Conservation (phyloP, 2,329 filamentous ascomycete species). For the Clarireedia homoeocarpa region DNA sequence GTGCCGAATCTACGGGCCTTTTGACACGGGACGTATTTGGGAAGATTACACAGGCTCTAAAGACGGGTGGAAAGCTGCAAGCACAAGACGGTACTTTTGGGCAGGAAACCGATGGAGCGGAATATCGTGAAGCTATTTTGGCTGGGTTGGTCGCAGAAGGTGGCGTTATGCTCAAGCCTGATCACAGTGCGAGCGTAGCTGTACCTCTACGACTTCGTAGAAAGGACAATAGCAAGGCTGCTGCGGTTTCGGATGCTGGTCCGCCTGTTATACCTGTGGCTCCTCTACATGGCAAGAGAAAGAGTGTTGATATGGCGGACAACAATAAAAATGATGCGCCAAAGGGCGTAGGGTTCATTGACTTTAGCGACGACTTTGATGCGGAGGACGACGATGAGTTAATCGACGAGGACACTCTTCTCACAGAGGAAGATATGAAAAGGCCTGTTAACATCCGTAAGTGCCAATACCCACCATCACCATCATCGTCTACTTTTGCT, state of each 20-base stretch:
- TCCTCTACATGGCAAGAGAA: conserved; percentile 21
- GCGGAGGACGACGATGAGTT: conserved; percentile 65
- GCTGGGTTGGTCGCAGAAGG: conserved; percentile 62
- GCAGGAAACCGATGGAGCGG: conserved; percentile 33
- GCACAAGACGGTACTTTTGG: conserved; percentile 60
- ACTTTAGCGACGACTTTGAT: conserved; percentile 45
- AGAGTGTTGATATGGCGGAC: conserved; percentile 20
- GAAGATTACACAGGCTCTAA: conserved; percentile 62
- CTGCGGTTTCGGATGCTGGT: conserved; percentile 31
- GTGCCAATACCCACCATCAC: conserved; percentile 31
- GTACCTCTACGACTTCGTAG: conserved; percentile 46
- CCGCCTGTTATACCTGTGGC: conserved; percentile 27
- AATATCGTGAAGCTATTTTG: conserved; percentile 73
- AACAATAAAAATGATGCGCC: conserved; percentile 27
- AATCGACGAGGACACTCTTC: conserved; percentile 82
- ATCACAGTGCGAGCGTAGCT: conserved; percentile 33
- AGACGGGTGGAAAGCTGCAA: conserved; percentile 57
- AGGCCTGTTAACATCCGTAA: conserved; percentile 73
- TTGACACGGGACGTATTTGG: conserved; percentile 62
- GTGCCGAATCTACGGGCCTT: conserved; percentile 53
- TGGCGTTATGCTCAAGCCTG: conserved; percentile 67
- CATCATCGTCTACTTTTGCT: neutral
- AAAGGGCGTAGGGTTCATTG: conserved; percentile 59
- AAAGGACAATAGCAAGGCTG: conserved; percentile 45
- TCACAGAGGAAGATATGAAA: conserved; percentile 78